These are phyloP conservation scores for Chaetomium sp. DNA, from an alignment of 2,329 filamentous ascomycete genomes.

Conservation along the genomic window DNA sequence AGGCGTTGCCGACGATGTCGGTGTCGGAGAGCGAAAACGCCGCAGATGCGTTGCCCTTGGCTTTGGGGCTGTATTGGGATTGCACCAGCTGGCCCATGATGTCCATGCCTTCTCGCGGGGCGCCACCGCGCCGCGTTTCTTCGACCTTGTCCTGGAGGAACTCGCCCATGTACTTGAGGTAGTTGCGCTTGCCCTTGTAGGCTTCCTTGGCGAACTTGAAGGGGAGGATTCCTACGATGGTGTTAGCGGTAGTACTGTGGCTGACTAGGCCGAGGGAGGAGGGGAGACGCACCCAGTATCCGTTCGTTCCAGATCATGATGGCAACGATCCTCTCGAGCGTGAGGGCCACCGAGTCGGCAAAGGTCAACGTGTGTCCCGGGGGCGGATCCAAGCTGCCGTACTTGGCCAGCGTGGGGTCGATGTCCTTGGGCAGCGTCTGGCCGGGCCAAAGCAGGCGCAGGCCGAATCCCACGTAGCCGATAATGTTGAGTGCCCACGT, in stretches of 20 bases:
- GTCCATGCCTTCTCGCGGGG: constrained; percentile 52
- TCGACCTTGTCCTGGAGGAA: constrained; percentile 63
- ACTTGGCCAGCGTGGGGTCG: constrained; percentile 52
- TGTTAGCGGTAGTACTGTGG: constrained; percentile 10
- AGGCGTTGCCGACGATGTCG: constrained; percentile 74
- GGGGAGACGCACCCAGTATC: constrained; percentile 38
- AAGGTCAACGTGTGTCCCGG: constrained; percentile 66
- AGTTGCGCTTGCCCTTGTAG: constrained; percentile 61
- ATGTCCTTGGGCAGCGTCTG: constrained; percentile 51
- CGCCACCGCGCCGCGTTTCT: constrained; percentile 39
- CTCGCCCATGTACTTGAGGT: constrained; percentile 69
- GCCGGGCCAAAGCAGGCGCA: constrained; percentile 63
- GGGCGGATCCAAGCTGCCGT: constrained; percentile 49
- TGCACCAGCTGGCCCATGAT: constrained; percentile 55
- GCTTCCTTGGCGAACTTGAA: constrained; percentile 55
- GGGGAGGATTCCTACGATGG: constrained; percentile 47
- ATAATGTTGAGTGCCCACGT: constrained; percentile 58
- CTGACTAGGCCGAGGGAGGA: not conserved
- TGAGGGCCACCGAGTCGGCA: constrained; percentile 60
- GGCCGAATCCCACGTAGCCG: constrained; percentile 71
- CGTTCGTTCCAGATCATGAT: constrained; percentile 56
- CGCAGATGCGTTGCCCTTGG: constrained; percentile 1
- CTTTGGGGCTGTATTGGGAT: constrained; percentile 43
- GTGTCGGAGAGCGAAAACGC: constrained; percentile 51
- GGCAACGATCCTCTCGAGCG: constrained; percentile 65